Evolutionary conservation across 306 rosid species (phyloP).

Genomic region (Betula pendula): DNA sequence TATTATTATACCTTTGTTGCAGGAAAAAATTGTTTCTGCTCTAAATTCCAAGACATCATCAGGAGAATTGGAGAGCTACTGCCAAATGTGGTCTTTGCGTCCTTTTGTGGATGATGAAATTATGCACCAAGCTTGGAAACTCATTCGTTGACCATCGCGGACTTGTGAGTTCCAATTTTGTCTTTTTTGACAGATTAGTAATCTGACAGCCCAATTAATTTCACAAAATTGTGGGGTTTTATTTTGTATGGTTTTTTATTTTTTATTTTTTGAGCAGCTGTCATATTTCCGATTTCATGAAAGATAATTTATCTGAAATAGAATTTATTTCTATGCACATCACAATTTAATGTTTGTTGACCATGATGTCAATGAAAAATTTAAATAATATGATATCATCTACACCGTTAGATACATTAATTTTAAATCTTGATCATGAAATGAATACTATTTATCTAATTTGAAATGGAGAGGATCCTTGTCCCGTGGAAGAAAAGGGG

Average conservation of each 20-base stretch:
- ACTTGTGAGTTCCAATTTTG: background rate
- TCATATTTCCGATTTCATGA: background rate
- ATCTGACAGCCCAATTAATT: background rate
- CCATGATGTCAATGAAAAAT: too few species aligned
- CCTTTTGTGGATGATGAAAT: conserved; percentile 51
- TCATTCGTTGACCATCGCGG: conserved; percentile 34
- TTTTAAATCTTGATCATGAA: too few species aligned
- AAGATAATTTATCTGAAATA: background rate
- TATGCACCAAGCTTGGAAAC: conserved; percentile 64
- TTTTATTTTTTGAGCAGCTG: background rate
- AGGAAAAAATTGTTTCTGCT: conserved; percentile 72
- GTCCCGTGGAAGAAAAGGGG: too few species aligned
- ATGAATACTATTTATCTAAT: too few species aligned
- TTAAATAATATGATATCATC: too few species aligned
- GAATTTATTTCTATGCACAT: background rate
- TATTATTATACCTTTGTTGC: conserved; percentile 18
- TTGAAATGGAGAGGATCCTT: too few species aligned
- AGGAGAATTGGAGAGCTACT: conserved; percentile 68
- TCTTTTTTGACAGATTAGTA: background rate
- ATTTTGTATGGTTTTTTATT: too few species aligned
- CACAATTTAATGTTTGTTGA: background rate
- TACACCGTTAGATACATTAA: too few species aligned
- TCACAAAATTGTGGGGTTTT: background rate
- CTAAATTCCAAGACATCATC: conserved; percentile 52
- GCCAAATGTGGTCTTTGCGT: conserved; percentile 79